Conservation (phyloP, 352 stramenopile genomes). For the Phytopythium sindhum region DNA sequence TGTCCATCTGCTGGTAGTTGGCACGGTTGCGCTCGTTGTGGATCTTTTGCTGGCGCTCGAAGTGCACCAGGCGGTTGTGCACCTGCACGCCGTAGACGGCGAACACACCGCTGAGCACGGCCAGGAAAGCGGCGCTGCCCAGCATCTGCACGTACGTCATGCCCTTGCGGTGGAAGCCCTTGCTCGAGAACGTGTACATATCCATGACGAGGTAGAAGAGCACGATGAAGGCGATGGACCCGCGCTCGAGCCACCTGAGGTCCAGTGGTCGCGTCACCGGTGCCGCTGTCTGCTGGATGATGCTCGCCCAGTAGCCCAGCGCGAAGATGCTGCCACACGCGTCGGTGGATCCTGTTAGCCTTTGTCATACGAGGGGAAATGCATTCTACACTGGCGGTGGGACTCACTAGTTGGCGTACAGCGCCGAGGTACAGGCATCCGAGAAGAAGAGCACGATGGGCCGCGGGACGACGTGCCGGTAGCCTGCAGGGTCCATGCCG, state of each 20-base stretch:
- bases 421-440: slow-evolving; percentile 15
- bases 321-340: slow-evolving; percentile 20
- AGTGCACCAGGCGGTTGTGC: slow-evolving; percentile 17
- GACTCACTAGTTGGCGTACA: slow-evolving; percentile 22
- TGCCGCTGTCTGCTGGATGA: slow-evolving; percentile 28
- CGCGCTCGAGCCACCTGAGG: slow-evolving; percentile 18
- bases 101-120: slow-evolving; percentile 21
- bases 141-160: slow-evolving; percentile 19
- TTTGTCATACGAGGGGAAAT: neutral
- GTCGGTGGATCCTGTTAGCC: neutral
- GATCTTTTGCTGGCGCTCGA: slow-evolving; percentile 16
- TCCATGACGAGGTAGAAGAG: slow-evolving; percentile 24
- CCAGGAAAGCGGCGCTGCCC: slow-evolving; percentile 18
- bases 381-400: neutral
- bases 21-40: slow-evolving; percentile 9
- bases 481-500: slow-evolving; percentile 16
- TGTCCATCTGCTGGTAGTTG: slow-evolving; percentile 10
- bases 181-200: slow-evolving; percentile 24
- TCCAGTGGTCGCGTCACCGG: slow-evolving; percentile 12
- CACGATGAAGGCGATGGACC: slow-evolving; percentile 19
- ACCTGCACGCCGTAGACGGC: slow-evolving; percentile 25
- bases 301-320: slow-evolving; percentile 26
- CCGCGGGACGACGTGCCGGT: slow-evolving; percentile 14
- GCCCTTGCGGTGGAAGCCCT: slow-evolving; percentile 23
- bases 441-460: slow-evolving; percentile 13